Conservation (phyloP, 768 basidiomycete species). For the Psilocybe tampanensis region DNA sequence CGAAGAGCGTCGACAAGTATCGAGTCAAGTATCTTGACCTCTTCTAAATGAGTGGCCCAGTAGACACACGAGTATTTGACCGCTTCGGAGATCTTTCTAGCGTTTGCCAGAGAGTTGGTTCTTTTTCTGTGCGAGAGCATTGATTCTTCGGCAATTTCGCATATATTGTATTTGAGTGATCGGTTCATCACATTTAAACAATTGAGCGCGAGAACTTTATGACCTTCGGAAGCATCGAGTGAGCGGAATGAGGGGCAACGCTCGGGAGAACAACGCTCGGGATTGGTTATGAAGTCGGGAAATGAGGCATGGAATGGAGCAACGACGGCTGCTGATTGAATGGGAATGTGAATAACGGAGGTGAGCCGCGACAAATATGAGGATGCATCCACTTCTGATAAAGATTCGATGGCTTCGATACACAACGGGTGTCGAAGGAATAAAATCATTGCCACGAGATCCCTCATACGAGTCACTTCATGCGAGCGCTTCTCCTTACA, state of each 20-base stretch:
- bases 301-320: slow-evolving; percentile 16
- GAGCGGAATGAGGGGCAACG: slow-evolving; percentile 5
- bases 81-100: slow-evolving; percentile 9
- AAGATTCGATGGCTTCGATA: slow-evolving; percentile 5
- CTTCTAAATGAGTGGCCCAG: slow-evolving; percentile 17
- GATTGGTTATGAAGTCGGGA: slow-evolving; percentile 13
- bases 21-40: background rate
- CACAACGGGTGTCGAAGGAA: slow-evolving; percentile 12
- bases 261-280: slow-evolving; percentile 9
- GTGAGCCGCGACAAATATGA: background rate
- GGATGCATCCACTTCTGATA: background rate
- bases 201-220: slow-evolving; percentile 6
- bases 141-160: slow-evolving; percentile 1
- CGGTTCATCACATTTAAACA: slow-evolving; percentile 10
- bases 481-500: background rate
- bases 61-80: slow-evolving; percentile 17
- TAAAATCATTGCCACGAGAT: background rate
- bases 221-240: slow-evolving; percentile 2
- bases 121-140: background rate
- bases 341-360: slow-evolving; percentile 9
- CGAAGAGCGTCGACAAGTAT: background rate
- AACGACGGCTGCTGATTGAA: background rate
- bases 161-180: slow-evolving; percentile 14
- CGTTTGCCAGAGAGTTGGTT: slow-evolving; percentile 3
- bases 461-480: background rate